Evolutionary conservation across 1,284 basidiomycete species (phyloP), one percentile per base, ranked within the genome.

Genomic region (Moniliella sp.): DNA sequence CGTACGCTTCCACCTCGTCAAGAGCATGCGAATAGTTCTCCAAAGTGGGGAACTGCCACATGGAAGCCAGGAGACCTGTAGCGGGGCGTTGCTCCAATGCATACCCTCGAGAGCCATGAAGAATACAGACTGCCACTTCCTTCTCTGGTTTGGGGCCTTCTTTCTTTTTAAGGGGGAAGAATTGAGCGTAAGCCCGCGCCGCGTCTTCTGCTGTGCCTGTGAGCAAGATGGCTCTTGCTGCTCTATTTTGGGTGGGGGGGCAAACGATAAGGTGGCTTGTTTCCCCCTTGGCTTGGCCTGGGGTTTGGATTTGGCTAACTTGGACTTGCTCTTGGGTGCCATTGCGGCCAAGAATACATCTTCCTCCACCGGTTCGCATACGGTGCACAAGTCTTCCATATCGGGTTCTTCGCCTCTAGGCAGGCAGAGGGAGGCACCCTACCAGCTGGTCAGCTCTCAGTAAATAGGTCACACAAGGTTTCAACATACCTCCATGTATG

Each of bases 41-140:
- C 21, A 23, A 23, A 23, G 43, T 41, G 5, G 54, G 54, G n/a
- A 57, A 50, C 29, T 57, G 47, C 51, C 51, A 57, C 33, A 55
- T 40, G 21, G 40, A 46, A 1, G 54, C 54, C 2, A 57, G 21
- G 7, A 41, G 32, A 4, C 39, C 39, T 32, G 8, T 2, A 4
- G 4, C 15, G n/a, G 9, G 3, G 12, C 10, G 10, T 12, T 12
- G 17, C 8, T 7, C 26, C 8, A 17, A 17, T 28, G 11, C 5
- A 10, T 18, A 15, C 5, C 5, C 13, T 15, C 11, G n/a, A 4
- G 15, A 8, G 7, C 8, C 14, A 7, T 13, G 15, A 11, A 32
- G 11, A 15, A 9, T 9, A 32, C 15, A 48, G 31, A 0, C 40
- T 88, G 73, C 25, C 31, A 23, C 17, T 32, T 84, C 84, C 86